Evolutionary conservation across 352 stramenopile species (phyloP), one percentile per base, ranked within the genome.

Genomic region (Hyaloperonospora brassicae): DNA sequence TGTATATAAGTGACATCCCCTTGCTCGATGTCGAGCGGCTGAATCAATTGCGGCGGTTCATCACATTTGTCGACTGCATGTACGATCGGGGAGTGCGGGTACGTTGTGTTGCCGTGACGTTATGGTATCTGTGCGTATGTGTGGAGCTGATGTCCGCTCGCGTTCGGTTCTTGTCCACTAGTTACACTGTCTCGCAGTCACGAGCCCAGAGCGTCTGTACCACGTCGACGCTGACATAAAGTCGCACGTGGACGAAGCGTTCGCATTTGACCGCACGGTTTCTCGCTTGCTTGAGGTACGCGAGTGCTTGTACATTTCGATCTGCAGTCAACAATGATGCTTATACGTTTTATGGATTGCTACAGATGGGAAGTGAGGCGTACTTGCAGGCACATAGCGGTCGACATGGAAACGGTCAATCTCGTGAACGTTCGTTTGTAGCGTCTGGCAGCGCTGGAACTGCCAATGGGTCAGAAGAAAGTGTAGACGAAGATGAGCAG

Each of bases 11-110:
- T 42, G 72, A 97, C 51, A 92, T 99, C 56, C 94, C 95, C 6
- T 51, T 73, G 17, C 70, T 98, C 13, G 83, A 78, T 13, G 62
- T 95, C 10, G 71, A 92, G n/a, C 73, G 83, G 52, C 88, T 97
- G 51, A 96, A 98, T 68, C 62, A 86, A 59, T 82, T 89, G 58
- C 84, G 96, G 48, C 86, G 96, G 50, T 98, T 99, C 65, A 98
- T 99, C 64, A 98, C 95, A 11, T 90, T 99, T 46, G 81, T 99
- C 55, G 96, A 99, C 73, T 97, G 97, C 70, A 85, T 98, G 72
- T 99, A 98, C 66, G 95, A 99, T 64, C 83, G 76, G 38, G 70
- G 73, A 51, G 78, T 89, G 2, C 64, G 68, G 57, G 77, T 91
- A 64, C 25, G 79, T 75, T 50, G 34, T n/a, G 46, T 23, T 43